Evolutionary conservation across 805 yeast species (phyloP).

Genomic region (Scheffersomyces lignosus): DNA sequence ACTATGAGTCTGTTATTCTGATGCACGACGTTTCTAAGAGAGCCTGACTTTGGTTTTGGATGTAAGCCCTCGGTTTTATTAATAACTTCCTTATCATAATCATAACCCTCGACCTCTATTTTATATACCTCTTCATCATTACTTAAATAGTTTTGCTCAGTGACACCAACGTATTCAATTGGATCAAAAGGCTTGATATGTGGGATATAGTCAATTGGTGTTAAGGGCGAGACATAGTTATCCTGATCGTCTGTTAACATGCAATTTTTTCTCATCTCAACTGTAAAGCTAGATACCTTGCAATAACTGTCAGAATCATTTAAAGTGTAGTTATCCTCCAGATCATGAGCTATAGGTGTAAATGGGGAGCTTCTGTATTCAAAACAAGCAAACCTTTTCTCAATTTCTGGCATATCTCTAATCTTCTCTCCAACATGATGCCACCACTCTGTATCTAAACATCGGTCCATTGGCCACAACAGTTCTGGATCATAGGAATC

Average conservation of each 20-base stretch:
- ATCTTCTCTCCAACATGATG: conserved; percentile 8
- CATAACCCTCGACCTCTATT: no score
- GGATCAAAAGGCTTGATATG: conserved; percentile 13
- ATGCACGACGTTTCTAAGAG: no score
- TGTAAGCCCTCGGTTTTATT: no score
- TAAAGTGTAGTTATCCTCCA: background rate
- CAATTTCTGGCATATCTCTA: background rate
- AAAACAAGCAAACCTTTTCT: no score
- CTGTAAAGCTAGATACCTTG: background rate
- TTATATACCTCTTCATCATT: no score
- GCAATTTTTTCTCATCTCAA: conserved; percentile 6
- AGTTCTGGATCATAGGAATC: conserved; percentile 5
- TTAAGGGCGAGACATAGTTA: conserved; percentile 15
- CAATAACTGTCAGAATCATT: background rate
- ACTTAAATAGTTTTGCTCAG: no score
- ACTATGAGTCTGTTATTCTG: no score
- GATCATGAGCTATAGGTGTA: no score
- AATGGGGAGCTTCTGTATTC: background rate
- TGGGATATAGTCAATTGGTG: conserved; percentile 12
- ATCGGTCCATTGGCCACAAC: conserved; percentile 5
- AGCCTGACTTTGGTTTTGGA: no score
- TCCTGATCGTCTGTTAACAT: conserved; percentile 24
- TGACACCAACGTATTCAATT: conserved; percentile 9
- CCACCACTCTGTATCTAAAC: conserved; percentile 2
- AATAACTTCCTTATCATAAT: no score